A percentile compares a stretch with the other conserved stretches of the same genome.
Conservation (phyloP, 345 rosid genomes). For the Bruguiera gymnorhiza region DNA sequence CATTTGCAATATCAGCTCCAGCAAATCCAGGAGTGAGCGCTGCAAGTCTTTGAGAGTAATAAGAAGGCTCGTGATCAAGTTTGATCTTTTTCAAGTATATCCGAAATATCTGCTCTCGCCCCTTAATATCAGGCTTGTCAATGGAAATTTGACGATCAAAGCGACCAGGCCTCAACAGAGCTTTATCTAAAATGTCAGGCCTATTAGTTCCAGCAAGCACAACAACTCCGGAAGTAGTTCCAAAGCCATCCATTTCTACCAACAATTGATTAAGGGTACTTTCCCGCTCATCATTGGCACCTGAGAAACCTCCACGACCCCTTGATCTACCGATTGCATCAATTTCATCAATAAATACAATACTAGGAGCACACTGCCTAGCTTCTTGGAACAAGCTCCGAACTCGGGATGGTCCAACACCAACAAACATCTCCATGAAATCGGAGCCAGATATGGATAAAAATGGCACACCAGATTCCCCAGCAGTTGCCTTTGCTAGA, state of each 20-base stretch:
- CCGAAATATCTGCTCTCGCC: constrained; percentile 31
- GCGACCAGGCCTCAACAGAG: constrained; percentile 40
- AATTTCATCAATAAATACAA: constrained; percentile 43
- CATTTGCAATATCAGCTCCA: constrained; percentile 95
- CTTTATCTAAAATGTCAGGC: constrained; percentile 66
- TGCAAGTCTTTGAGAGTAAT: constrained; percentile 81
- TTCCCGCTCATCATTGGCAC: constrained; percentile 55
- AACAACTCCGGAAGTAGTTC: constrained; percentile 45
- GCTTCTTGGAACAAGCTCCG: constrained; percentile 43
- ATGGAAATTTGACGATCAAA: constrained; percentile 37
- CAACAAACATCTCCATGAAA: constrained; percentile 47
- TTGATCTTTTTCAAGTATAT: constrained; percentile 69
- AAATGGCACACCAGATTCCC: constrained; percentile 44
- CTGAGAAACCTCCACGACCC: constrained; percentile 39
- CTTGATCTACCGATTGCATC: constrained; percentile 90
- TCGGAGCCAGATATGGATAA: constrained; percentile 36
- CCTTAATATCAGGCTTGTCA: constrained; percentile 32
- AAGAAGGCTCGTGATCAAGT: constrained; percentile 72
- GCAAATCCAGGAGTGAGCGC: constrained; percentile 96
- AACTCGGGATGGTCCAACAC: constrained; percentile 45
- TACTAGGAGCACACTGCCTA: constrained; percentile 41
- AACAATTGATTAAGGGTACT: constrained; percentile 39
- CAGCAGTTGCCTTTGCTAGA: constrained; percentile 43
- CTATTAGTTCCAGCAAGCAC: constrained; percentile 94
- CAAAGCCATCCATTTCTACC: constrained; percentile 46